Evolutionary conservation across 306 rosid genomes (phyloP).

Genomic region (Myrica gale): DNA sequence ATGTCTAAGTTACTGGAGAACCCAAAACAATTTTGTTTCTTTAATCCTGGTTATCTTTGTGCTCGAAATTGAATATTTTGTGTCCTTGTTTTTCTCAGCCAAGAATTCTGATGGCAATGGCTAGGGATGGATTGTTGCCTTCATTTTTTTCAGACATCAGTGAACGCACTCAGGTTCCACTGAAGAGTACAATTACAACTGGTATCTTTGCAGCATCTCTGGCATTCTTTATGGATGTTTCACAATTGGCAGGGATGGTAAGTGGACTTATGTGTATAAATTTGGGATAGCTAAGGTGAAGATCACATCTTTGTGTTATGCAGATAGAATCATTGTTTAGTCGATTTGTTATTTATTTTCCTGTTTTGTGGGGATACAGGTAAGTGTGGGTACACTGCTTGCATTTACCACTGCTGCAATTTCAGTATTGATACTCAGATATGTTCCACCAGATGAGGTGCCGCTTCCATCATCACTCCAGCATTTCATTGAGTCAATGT

Average conservation of each 20-base stretch:
- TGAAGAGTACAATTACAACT: slow-evolving; percentile 50
- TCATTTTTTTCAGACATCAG: slow-evolving; percentile 50
- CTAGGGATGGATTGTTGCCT: slow-evolving; percentile 59
- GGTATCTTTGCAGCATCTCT: slow-evolving; percentile 56
- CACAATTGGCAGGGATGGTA: slow-evolving; percentile 77
- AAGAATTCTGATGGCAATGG: slow-evolving; percentile 64
- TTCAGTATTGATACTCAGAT: slow-evolving; percentile 72
- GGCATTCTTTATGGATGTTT: slow-evolving; percentile 81
- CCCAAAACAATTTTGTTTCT: neutral
- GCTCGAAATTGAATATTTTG: slow-evolving; percentile 5
- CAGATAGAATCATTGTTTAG: slow-evolving; percentile 5
- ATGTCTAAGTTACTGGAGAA: neutral
- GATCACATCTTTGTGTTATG: slow-evolving; percentile 18
- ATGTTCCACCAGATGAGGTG: slow-evolving; percentile 65
- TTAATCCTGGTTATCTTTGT: neutral
- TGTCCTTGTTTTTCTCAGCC: slow-evolving; percentile 45
- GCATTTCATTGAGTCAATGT: slow-evolving; percentile 32
- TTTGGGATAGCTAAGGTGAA: slow-evolving; percentile 10
- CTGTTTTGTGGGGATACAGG: slow-evolving; percentile 39
- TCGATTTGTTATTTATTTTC: neutral
- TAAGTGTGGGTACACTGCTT: slow-evolving; percentile 69
- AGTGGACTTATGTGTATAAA: slow-evolving; percentile 28
- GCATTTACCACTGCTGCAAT: slow-evolving; percentile 67
- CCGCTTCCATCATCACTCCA: slow-evolving; percentile 54
- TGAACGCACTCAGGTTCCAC: slow-evolving; percentile 38